phyloP scores from a whole-genome alignment of 208 protist species.

The Trypanosoma conorhini region DNA sequence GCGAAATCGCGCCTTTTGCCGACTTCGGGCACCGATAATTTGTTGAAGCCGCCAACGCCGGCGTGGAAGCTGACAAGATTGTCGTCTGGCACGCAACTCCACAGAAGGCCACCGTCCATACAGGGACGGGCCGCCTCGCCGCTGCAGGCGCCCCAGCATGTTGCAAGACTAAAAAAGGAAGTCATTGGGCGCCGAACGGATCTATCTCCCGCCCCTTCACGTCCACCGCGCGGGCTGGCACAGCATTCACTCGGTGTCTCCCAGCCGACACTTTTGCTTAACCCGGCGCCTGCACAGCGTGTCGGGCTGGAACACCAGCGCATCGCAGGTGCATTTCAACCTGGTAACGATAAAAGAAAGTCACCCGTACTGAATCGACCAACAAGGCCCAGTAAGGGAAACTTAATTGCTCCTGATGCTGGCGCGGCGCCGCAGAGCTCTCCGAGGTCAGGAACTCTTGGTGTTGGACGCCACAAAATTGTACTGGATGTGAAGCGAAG shows the following conservation, averaged over 20 bases:
- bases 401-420: not conserved
- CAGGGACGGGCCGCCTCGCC: slow-evolving; percentile 17
- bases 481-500: slow-evolving; percentile 25
- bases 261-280: slow-evolving; percentile 3
- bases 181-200: slow-evolving; percentile 41
- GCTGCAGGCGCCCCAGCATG: not conserved
- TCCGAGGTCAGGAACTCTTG: not conserved
- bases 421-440: slow-evolving; percentile 2
- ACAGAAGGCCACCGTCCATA: slow-evolving; percentile 63
- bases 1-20: not conserved
- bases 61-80: slow-evolving; percentile 22
- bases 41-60: slow-evolving; percentile 5
- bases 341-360: not conserved
- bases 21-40: not conserved
- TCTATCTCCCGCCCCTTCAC: slow-evolving; percentile 50
- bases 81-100: slow-evolving; percentile 76
- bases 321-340: slow-evolving; percentile 4
- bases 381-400: not conserved
- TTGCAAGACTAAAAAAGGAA: slow-evolving; percentile 22
- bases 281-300: slow-evolving; percentile 1
- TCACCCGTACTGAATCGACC: not conserved
- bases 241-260: slow-evolving; percentile 15
- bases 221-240: slow-evolving; percentile 26
- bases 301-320: slow-evolving; percentile 5
- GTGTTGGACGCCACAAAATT: slow-evolving; percentile 20